phyloP scores from a whole-genome alignment of 2,329 filamentous ascomycete species.

The Trichoderma breve region DNA sequence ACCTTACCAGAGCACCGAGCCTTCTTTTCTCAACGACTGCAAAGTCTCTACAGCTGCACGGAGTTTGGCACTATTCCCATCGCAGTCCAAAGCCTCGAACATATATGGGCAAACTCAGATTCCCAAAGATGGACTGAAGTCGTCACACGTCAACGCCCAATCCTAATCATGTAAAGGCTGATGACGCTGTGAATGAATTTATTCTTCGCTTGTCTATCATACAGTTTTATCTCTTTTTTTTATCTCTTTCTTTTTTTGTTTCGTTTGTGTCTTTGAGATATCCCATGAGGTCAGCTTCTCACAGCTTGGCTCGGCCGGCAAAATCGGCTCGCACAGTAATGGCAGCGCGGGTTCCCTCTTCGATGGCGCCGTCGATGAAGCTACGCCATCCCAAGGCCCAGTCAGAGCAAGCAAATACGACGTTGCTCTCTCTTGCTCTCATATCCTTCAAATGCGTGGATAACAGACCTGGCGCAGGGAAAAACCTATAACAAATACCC shows the following conservation, averaged over 20 bases:
- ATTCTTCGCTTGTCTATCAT: background rate
- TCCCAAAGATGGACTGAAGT: constrained; percentile 16
- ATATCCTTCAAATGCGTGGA: constrained; percentile 12
- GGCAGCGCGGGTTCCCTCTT: constrained; percentile 10
- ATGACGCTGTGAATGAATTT: background rate
- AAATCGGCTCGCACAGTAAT: constrained; percentile 10
- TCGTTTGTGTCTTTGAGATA: background rate
- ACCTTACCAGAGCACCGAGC: background rate
- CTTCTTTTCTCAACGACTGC: constrained; percentile 5
- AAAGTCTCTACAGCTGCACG: constrained; percentile 14
- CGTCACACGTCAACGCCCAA: constrained; percentile 11
- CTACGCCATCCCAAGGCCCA: constrained; percentile 15
- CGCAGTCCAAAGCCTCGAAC: constrained; percentile 4
- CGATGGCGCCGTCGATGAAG: constrained; percentile 12
- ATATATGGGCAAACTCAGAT: constrained; percentile 8
- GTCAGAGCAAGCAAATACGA: constrained; percentile 11
- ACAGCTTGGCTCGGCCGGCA: background rate
- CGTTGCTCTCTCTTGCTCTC: constrained; percentile 5
- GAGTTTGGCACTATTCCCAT: constrained; percentile 14
- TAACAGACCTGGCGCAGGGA: constrained; percentile 7
- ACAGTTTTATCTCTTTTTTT: background rate
- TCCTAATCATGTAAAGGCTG: constrained; percentile 1
- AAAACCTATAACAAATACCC: background rate
- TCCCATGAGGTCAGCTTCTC: background rate
- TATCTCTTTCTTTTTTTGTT: background rate